Evolutionary conservation across 805 yeast genomes (phyloP), one percentile per base, ranked within the genome.

Genomic region (Candida golubevii): DNA sequence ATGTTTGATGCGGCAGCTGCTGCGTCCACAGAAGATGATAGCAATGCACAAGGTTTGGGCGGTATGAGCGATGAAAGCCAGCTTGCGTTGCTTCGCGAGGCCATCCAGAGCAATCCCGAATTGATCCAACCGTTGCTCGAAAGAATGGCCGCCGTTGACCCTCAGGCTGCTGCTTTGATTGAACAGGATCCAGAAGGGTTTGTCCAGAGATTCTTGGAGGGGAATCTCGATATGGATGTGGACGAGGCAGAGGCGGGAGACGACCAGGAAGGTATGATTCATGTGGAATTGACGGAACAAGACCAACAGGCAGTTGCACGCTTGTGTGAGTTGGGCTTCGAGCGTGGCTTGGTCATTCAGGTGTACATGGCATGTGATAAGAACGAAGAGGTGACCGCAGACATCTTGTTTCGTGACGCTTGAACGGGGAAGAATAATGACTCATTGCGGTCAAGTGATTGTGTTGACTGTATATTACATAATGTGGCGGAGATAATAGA

Each of bases 301-400:
- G 99, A 93, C 60, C 84, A 85, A 60, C 87, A 76, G 48, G 96
- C 98, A n/a, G 87, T 93, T 52, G 75, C 77, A 50, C 80, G 99
- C 61, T 75, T 93, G 53, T 85, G 95, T 63, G 97, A 86, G 65
- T 75, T 93, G 53, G 99, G 99, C 0, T 93, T 93, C 58, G 96
- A 88, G 54, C 79, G 96, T 54, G 77, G 83, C 54, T 71, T 85
- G 45, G 99, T 87, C 36, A 80, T 89, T 48, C 96, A 90, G 71
- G 96, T 95, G 28, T 93, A 88, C 70, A 83, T 93, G 76, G 98
- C 98, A 35, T 93, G 99, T 67, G 99, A 93, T 60, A 91, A 89
- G 70, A 88, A 93, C 67, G 99, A 93, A 71, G 97, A 91, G 71
- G 78, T 88, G 58, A 89, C 99, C 35, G 99, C 98, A 18, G 93